Evolutionary conservation across 2,329 filamentous ascomycete species (phyloP), one percentile per base, ranked within the genome.

Genomic region (Ilyonectria destructans): DNA sequence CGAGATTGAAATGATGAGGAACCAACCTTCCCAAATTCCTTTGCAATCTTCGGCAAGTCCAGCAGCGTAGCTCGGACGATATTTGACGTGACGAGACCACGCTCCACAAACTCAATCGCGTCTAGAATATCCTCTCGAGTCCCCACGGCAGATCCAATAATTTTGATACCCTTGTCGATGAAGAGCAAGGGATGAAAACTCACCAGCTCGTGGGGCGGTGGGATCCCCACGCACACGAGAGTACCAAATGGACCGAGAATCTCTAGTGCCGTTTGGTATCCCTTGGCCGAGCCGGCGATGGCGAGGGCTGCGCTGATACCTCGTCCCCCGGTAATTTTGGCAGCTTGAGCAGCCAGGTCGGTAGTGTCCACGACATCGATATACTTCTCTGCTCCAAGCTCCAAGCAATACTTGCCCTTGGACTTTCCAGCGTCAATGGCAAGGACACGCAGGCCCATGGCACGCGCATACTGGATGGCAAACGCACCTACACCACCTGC

Each of bases 401-500:
- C 60, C 4, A 52, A 0, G n/a, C 78, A 79, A 6, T 75, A 72
- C 7, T 73, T 43, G 12, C 76, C 73, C 65, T 80, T 81, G 1
- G 71, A 74, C 1, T 68, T 55, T 0, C 81, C 82, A 0, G 77
- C 75, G 46, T 85, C 82, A 17, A 84, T 69, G 7, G 81, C 82
- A 26, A 83, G 76, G 0, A 83, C 79, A 0, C 80, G 78, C 35
- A 80, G 81, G 1, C 83, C 83, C 82, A 85, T 85, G 0, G 82
- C 80, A 48, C 74, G 78, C 1, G 81, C 83, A 61, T 78, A 84
- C 37, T 80, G 77, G 3, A 85, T 74, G 0, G 78, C 82, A 31
- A 84, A 67, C 6, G 77, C 77, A 0, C 82, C 83, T 2, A 84
- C 80, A 1, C 83, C 83, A 6, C 82, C 82, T 0, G 78, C 82